Evolutionary conservation across 2,329 filamentous ascomycete genomes (phyloP).

Genomic region (Fusarium napiforme): DNA sequence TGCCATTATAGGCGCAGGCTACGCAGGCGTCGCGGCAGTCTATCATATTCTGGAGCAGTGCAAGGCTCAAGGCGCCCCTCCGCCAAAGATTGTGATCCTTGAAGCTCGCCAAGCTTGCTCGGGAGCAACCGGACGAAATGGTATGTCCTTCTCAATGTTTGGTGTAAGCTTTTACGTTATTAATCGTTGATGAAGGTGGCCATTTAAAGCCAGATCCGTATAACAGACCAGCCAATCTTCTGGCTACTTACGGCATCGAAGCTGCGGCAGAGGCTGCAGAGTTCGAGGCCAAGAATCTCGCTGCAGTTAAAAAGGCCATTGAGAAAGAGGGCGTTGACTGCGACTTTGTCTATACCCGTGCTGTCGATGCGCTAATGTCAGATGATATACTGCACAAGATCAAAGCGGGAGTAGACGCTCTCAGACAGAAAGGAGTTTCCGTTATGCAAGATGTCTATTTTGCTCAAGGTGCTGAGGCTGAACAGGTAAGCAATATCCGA

Average conservation of each 20-base stretch:
- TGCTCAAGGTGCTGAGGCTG: neutral
- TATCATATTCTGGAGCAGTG: neutral
- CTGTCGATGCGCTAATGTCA: neutral
- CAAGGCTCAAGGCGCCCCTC: neutral
- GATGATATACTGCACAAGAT: neutral
- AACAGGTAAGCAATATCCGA: neutral
- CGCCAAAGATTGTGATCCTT: neutral
- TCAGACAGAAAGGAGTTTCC: neutral
- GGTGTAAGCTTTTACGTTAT: rapidly evolving
- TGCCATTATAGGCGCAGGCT: neutral
- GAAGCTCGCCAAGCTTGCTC: slow-evolving; percentile 7
- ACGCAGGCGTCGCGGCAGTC: neutral
- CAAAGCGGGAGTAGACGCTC: neutral
- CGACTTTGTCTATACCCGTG: slow-evolving; percentile 4
- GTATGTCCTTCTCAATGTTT: rapidly evolving
- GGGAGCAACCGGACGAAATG: slow-evolving; percentile 1
- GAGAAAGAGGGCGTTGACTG: neutral
- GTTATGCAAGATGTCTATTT: slow-evolving; percentile 4
- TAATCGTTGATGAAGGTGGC: neutral
- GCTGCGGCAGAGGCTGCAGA: neutral
- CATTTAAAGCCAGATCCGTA: slow-evolving; percentile 1
- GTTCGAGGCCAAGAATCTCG: slow-evolving; percentile 1
- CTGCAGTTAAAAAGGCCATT: neutral
- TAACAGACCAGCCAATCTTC: neutral
- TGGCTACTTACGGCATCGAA: neutral